These are phyloP conservation scores for Chrysanthemum seticuspe DNA, from an alignment of 129 eudicot genomes.

Conservation along the genomic window DNA sequence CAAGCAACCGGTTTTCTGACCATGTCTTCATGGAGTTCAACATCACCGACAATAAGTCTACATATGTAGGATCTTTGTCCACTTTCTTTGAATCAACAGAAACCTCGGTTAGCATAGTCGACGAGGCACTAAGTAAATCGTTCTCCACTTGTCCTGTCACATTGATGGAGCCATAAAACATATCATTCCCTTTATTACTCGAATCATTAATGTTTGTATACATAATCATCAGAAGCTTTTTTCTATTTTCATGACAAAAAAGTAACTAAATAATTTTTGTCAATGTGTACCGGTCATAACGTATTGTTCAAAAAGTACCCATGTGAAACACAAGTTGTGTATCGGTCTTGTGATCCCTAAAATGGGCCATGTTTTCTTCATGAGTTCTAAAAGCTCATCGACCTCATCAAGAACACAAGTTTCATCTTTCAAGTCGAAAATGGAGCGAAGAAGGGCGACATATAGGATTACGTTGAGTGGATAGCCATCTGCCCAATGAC, in stretches of 20 bases:
- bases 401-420: constrained; percentile 72
- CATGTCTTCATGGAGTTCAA: constrained; percentile 54
- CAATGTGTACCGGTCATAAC: constrained; percentile 15
- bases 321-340: constrained; percentile 78
- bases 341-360: constrained; percentile 59
- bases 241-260: too few species aligned
- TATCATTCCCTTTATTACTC: not conserved
- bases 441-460: constrained; percentile 46
- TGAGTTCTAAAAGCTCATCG: constrained; percentile 77
- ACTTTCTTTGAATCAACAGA: constrained; percentile 72
- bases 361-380: constrained; percentile 86
- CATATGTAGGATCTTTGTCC: constrained; percentile 53
- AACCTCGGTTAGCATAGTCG: constrained; percentile 71
- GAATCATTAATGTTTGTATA: not conserved
- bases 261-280: too few species aligned
- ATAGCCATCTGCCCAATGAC: constrained; percentile 94
- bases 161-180: not conserved
- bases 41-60: constrained; percentile 51
- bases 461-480: constrained; percentile 75
- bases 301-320: constrained; percentile 76
- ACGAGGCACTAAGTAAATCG: constrained; percentile 70
- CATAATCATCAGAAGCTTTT: not conserved
- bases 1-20: constrained; percentile 61
- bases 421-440: constrained; percentile 73
- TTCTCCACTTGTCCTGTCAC: constrained; percentile 67